phyloP scores from a whole-genome alignment of 2,329 filamentous ascomycete genomes.

The Cryphonectria parasitica region DNA sequence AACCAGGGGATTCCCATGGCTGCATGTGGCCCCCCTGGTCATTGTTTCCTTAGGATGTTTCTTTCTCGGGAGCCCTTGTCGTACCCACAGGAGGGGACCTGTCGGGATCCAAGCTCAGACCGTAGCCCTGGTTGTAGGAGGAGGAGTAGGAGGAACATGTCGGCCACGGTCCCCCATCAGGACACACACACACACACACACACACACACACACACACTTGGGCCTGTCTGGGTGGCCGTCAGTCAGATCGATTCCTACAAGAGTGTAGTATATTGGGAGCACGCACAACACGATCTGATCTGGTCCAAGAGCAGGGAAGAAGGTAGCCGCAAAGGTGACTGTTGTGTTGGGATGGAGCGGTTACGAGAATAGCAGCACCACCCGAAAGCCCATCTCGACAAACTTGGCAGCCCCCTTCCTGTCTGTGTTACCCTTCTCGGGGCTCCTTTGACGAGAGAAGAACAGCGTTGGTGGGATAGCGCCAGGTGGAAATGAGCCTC shows the following conservation, averaged over 20 bases:
- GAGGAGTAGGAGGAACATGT: neutral
- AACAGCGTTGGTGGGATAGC: neutral
- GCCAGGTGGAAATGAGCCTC: slow-evolving; percentile 1
- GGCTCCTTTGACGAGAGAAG: neutral
- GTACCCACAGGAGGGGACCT: slow-evolving; percentile 16
- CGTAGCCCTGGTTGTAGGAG: slow-evolving; percentile 9
- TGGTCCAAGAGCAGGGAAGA: slow-evolving; percentile 6
- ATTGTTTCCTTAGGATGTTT: slow-evolving; percentile 24
- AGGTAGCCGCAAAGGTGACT: neutral
- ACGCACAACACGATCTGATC: neutral
- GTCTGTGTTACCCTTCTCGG: neutral
- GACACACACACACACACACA: neutral
- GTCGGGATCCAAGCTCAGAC: slow-evolving; percentile 10
- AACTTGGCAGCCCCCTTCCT: neutral
- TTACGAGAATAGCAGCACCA: slow-evolving; percentile 27
- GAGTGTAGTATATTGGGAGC: neutral
- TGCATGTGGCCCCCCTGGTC: slow-evolving; percentile 18
- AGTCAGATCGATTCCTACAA: slow-evolving; percentile 10
- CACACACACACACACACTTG: slow-evolving; percentile 2
- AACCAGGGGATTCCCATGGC: slow-evolving; percentile 23
- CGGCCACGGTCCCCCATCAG: neutral
- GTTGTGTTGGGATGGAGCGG: neutral
- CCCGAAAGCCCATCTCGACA: slow-evolving; percentile 12
- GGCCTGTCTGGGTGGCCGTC: slow-evolving; percentile 1
- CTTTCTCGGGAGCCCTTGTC: slow-evolving; percentile 14